Base-by-base conservation (phyloP, 1,284 basidiomycete species). In the Rhodofomes roseus region DNA sequence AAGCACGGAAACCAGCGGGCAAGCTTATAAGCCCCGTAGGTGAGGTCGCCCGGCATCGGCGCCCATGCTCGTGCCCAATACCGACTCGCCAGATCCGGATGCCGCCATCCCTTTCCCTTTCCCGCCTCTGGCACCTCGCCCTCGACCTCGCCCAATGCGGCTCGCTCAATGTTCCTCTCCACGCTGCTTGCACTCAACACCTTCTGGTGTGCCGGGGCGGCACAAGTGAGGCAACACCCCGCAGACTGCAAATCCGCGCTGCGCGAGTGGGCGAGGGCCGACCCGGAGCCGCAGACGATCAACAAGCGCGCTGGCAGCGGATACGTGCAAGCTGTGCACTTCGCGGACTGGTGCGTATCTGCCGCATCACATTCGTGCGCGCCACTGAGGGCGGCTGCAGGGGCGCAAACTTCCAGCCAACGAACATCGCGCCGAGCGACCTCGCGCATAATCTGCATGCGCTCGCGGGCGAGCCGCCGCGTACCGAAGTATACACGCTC, bases 391-490 rank as follows among this genome's bases (percentile, higher is more conserved):
- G 87, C 22, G 93, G 94, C 66, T 95, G 93, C 71, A 88, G 89
- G 92, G 89, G 81, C 37, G 84, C 90, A 61, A 88, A 92, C 71
- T 94, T 89, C 77, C 83, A 85, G 75, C 81, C 90, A 71, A 77
- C 83, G 73, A 70, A 81, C 70, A 80, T 90, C 54, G 81, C 82
- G 56, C 76, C 72, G 58, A 75, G 71, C 60, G 83, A 78, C 72
- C 82, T 84, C 74, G 82, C 82, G 62, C 93, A 96, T 69, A 84
- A 96, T 67, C 77, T 95, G 22, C 96, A 96, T 70, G 76, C 86
- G 2, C 96, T 97, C 68, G 94, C 90, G 53, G 93, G 96, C 72
- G 82, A 90, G 55, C 82, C 86, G 59, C 73, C 85, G 22, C 78
- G 81, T 27, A 84, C 85, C 1, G 93, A 92, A 1, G 76, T 74